A percentile compares a stretch with the other conserved stretches of the same genome.
These are phyloP conservation scores for Solanum chiquidenum DNA, from an alignment of 257 asterid species.

Conservation along the genomic window DNA sequence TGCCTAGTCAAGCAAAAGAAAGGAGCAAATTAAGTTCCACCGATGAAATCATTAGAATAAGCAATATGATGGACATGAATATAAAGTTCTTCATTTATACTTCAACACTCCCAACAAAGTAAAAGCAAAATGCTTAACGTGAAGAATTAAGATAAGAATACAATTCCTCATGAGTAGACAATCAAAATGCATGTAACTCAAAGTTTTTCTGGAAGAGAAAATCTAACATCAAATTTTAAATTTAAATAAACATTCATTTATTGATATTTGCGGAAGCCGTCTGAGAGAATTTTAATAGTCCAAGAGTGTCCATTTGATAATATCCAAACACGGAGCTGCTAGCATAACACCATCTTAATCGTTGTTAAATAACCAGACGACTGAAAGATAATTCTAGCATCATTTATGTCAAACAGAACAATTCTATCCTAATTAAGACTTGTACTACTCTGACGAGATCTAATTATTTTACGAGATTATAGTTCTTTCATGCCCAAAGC, in stretches of 20 bases:
- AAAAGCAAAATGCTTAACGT: not conserved
- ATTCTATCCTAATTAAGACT: not conserved
- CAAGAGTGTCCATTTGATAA: not conserved
- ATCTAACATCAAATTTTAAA: not conserved
- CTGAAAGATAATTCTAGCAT: not conserved
- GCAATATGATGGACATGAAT: not conserved
- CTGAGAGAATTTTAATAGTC: not conserved
- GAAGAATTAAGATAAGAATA: not conserved
- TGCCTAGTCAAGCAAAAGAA: constrained; percentile 27
- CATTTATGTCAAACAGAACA: not conserved
- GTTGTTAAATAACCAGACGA: not conserved
- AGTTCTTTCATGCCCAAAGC: not conserved
- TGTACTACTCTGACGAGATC: not conserved
- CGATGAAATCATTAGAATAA: not conserved
- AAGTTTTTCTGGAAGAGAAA: not conserved
- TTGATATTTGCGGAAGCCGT: not conserved
- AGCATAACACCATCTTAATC: not conserved
- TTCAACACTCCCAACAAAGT: not conserved
- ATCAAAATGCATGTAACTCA: not conserved
- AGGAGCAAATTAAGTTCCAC: not conserved
- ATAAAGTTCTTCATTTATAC: not conserved
- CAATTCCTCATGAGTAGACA: not conserved
- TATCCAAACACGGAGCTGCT: not conserved
- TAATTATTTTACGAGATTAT: not conserved
- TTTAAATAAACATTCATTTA: not conserved